Percentiles rank a stretch among this genome's conserved stretches.
phyloP scores from a whole-genome alignment of 164 flowering plant genomes.

The Piper longum region DNA sequence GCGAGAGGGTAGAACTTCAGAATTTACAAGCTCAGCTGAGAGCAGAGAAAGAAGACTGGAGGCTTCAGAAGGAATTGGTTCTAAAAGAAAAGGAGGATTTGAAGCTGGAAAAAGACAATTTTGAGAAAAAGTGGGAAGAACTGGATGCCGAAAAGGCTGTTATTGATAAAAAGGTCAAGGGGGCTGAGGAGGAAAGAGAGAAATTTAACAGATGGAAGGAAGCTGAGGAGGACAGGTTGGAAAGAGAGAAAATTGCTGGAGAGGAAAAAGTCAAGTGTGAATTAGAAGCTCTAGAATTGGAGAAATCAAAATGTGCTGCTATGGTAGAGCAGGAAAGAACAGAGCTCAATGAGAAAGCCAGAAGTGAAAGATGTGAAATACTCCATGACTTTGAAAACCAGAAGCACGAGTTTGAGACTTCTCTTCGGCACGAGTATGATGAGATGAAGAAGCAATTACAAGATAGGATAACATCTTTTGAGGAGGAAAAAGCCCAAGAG shows the following conservation, averaged over 20 bases:
- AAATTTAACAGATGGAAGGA: conserved; percentile 26
- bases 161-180: conserved; percentile 22
- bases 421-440: conserved; percentile 29
- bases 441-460: conserved; percentile 34
- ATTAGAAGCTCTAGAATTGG: conserved; percentile 37
- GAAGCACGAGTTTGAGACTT: conserved; percentile 39
- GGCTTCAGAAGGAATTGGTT: conserved; percentile 37
- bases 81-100: conserved; percentile 54
- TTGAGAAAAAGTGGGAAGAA: conserved; percentile 84
- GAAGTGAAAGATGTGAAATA: conserved; percentile 32
- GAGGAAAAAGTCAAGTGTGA: conserved; percentile 33
- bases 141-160: conserved; percentile 63
- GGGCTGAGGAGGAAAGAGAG: conserved; percentile 35
- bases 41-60: conserved; percentile 42
- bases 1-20: conserved; percentile 45
- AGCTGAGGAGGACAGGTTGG: conserved; percentile 39
- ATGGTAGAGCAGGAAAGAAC: conserved; percentile 46
- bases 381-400: conserved; percentile 42
- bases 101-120: conserved; percentile 49
- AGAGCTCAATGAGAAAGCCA: conserved; percentile 33
- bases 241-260: conserved; percentile 27
- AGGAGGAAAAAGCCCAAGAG: conserved; percentile 37
- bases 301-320: conserved; percentile 52
- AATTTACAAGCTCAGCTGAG: conserved; percentile 45
- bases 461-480: conserved; percentile 38